phyloP scores from a whole-genome alignment of 2,329 filamentous ascomycete species.

The Epichloe sylvatica region DNA sequence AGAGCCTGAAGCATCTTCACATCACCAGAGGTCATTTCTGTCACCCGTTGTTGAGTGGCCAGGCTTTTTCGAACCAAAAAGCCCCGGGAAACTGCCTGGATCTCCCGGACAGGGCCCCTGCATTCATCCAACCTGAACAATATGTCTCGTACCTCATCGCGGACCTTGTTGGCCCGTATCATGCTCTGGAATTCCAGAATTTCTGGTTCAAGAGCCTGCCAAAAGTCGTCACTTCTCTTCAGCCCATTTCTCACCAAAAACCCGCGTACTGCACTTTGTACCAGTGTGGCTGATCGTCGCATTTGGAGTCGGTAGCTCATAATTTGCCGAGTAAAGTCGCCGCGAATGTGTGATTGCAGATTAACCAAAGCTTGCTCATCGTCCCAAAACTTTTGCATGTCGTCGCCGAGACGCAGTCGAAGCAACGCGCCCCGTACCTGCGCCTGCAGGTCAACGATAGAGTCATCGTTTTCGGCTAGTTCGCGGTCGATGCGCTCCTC shows the following conservation, averaged over 20 bases:
- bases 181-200: slow-evolving; percentile 73
- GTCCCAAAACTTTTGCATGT: slow-evolving; percentile 87
- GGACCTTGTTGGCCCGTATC: slow-evolving; percentile 53
- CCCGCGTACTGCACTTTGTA: slow-evolving; percentile 70
- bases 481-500: slow-evolving; percentile 78
- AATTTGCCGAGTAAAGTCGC: slow-evolving; percentile 75
- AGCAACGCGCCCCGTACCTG: slow-evolving; percentile 71
- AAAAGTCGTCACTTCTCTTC: slow-evolving; percentile 48
- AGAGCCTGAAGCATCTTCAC: slow-evolving; percentile 50
- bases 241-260: slow-evolving; percentile 55
- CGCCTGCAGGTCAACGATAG: slow-evolving; percentile 69
- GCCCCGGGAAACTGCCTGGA: slow-evolving; percentile 54
- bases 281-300: slow-evolving; percentile 61
- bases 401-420: slow-evolving; percentile 60
- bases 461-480: slow-evolving; percentile 58
- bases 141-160: slow-evolving; percentile 41
- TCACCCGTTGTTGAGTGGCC: slow-evolving; percentile 41
- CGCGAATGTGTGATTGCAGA: slow-evolving; percentile 74
- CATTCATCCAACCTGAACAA: slow-evolving; percentile 47
- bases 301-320: slow-evolving; percentile 70
- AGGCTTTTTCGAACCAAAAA: slow-evolving; percentile 49
- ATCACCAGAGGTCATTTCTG: slow-evolving; percentile 34
- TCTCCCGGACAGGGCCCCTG: slow-evolving; percentile 47
- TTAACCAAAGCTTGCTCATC: slow-evolving; percentile 64
- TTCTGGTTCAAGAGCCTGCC: slow-evolving; percentile 55